Evolutionary conservation across 2,329 filamentous ascomycete genomes (phyloP).

Genomic region (Aspergillus jensenii): DNA sequence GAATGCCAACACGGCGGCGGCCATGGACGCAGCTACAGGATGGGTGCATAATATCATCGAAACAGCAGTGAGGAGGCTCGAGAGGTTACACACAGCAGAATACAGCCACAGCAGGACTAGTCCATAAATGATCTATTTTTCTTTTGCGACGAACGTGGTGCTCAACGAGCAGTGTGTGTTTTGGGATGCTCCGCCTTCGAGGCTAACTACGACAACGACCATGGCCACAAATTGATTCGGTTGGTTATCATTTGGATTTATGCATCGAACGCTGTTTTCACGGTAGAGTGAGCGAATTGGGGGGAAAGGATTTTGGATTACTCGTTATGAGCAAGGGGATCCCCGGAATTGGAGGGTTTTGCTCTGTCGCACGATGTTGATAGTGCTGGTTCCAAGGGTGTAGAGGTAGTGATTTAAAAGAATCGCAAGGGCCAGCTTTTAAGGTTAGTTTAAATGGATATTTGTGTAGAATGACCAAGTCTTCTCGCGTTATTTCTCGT

Average conservation of each 20-base stretch:
- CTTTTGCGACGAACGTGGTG: neutral
- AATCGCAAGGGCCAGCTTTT: neutral
- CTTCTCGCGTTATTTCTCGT: neutral
- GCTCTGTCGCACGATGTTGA: neutral
- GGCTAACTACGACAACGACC: no score
- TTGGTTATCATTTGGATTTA: neutral
- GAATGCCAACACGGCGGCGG: neutral
- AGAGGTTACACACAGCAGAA: neutral
- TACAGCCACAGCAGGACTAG: neutral
- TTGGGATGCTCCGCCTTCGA: neutral
- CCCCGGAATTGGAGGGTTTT: neutral
- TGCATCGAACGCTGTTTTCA: neutral
- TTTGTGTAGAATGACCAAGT: neutral
- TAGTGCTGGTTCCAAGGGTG: neutral
- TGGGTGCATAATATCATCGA: conserved; percentile 5
- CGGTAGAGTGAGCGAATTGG: neutral
- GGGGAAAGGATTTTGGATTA: neutral
- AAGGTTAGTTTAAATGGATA: neutral
- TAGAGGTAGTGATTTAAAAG: no score
- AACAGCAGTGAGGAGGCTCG: neutral
- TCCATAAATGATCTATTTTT: neutral
- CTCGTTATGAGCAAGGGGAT: neutral
- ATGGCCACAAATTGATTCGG: neutral
- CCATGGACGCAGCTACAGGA: neutral
- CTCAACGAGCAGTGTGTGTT: neutral